Evolutionary conservation across 1,284 basidiomycete species (phyloP).

Genomic region (Tremellales sp.): DNA sequence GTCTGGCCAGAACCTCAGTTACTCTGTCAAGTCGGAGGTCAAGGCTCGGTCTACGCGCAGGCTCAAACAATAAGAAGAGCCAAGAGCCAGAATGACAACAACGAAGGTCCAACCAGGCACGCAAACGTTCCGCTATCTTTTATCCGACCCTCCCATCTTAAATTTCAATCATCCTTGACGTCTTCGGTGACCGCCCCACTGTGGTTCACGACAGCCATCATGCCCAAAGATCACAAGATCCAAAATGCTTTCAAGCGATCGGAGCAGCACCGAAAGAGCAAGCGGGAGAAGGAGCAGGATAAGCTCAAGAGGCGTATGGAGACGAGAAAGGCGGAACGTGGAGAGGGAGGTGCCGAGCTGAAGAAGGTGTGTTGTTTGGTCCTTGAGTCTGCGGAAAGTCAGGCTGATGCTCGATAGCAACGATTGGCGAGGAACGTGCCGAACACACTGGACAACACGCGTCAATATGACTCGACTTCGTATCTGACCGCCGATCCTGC

Average conservation of each 20-base stretch:
- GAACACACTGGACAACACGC: slow-evolving; percentile 86
- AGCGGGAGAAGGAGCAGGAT: slow-evolving; percentile 71
- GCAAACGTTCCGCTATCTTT: background rate
- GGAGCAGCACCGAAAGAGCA: slow-evolving; percentile 67
- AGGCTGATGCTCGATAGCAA: slow-evolving; percentile 55
- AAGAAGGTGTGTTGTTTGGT: slow-evolving; percentile 25
- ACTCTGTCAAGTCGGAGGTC: no score
- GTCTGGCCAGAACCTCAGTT: no score
- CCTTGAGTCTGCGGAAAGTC: background rate
- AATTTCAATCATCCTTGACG: background rate
- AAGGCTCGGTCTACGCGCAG: no score
- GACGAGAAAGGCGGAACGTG: slow-evolving; percentile 42
- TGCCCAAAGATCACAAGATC: slow-evolving; percentile 53
- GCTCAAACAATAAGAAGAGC: no score
- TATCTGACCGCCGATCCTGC: slow-evolving; percentile 67
- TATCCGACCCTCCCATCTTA: slow-evolving; percentile 1
- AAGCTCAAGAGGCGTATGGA: slow-evolving; percentile 78
- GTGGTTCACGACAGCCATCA: slow-evolving; percentile 9
- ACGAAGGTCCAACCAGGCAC: background rate
- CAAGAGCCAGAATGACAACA: no score
- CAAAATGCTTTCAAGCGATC: slow-evolving; percentile 82
- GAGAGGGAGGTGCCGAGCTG: slow-evolving; percentile 36
- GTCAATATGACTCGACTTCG: slow-evolving; percentile 76
- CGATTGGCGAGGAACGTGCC: slow-evolving; percentile 80
- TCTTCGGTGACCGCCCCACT: background rate